Percentiles rank a stretch among this genome's conserved stretches.
These are phyloP conservation scores for Castanopsis chinensis DNA, from an alignment of 306 rosid species.

Conservation along the genomic window DNA sequence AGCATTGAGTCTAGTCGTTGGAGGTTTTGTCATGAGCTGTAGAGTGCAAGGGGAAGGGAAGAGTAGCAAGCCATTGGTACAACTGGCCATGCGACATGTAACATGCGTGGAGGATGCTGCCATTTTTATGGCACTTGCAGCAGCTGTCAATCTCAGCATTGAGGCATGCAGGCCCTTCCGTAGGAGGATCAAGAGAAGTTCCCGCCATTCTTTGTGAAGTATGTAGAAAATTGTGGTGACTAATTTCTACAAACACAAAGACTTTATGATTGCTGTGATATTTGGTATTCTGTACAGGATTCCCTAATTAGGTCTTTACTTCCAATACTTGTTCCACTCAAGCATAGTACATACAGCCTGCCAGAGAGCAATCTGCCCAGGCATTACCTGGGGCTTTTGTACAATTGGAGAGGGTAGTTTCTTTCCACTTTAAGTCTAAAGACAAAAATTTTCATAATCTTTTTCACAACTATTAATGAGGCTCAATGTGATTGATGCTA, in stretches of 20 bases:
- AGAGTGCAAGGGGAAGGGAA: constrained; percentile 93
- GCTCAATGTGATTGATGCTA: too few relatives aligned
- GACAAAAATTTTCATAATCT: too few relatives aligned
- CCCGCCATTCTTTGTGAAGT: constrained; percentile 48
- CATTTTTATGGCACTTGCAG: constrained; percentile 93
- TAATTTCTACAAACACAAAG: constrained; percentile 13
- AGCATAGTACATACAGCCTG: constrained; percentile 7
- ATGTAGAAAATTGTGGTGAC: constrained; percentile 9
- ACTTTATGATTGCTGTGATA: constrained; percentile 34
- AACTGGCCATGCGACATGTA: constrained; percentile 82
- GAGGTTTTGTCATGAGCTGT: constrained; percentile 92
- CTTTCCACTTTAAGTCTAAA: background rate
- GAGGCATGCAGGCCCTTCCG: constrained; percentile 84
- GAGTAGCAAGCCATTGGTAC: constrained; percentile 71
- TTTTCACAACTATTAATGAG: too few relatives aligned
- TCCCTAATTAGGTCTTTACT: constrained; percentile 24
- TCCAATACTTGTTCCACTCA: constrained; percentile 24
- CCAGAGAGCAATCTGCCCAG: background rate
- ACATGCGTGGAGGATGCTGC: constrained; percentile 93
- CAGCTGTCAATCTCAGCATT: constrained; percentile 81
- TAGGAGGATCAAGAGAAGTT: constrained; percentile 57
- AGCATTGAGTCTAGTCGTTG: constrained; percentile 57
- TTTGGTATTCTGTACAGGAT: constrained; percentile 52
- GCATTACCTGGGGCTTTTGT: constrained; percentile 18
- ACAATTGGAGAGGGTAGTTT: constrained; percentile 9